Conservation (phyloP, 2,329 filamentous ascomycete genomes). For the Sclerotinia subarctica region DNA sequence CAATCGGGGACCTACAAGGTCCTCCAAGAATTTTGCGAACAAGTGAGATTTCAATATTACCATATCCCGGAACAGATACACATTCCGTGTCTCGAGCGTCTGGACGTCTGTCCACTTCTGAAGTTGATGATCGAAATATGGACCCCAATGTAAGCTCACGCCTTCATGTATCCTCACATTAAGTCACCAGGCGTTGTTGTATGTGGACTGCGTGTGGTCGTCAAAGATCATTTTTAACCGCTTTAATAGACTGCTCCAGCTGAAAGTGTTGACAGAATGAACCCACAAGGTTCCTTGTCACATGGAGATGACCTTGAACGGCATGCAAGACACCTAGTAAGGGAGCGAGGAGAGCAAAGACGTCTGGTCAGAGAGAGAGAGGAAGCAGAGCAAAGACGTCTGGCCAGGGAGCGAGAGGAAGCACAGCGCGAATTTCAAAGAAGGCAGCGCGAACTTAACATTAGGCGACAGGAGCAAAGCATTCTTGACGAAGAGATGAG, state of each 20-base stretch:
- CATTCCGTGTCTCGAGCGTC: constrained; percentile 23
- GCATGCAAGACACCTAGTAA: not conserved
- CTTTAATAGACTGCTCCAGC: not conserved
- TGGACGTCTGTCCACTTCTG: constrained; percentile 11
- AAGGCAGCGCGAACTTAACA: not conserved
- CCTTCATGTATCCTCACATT: not conserved
- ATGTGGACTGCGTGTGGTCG: not conserved
- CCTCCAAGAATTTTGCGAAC: constrained; percentile 29
- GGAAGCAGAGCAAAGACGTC: not conserved
- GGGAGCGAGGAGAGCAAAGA: too few species aligned
- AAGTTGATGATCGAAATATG: not conserved
- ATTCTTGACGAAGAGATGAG: not conserved
- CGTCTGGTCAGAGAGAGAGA: not conserved
- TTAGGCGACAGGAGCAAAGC: not conserved
- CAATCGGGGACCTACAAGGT: constrained; percentile 24
- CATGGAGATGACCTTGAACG: not conserved
- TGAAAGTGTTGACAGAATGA: not conserved
- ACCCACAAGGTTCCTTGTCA: not conserved
- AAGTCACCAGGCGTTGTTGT: not conserved
- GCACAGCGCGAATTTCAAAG: not conserved
- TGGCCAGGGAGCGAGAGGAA: too few species aligned
- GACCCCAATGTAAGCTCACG: not conserved
- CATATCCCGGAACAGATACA: constrained; percentile 30
- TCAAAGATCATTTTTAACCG: not conserved
- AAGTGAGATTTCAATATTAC: constrained; percentile 29